phyloP scores from a whole-genome alignment of 1,284 basidiomycete genomes.

The Trichosporon ovoides region DNA sequence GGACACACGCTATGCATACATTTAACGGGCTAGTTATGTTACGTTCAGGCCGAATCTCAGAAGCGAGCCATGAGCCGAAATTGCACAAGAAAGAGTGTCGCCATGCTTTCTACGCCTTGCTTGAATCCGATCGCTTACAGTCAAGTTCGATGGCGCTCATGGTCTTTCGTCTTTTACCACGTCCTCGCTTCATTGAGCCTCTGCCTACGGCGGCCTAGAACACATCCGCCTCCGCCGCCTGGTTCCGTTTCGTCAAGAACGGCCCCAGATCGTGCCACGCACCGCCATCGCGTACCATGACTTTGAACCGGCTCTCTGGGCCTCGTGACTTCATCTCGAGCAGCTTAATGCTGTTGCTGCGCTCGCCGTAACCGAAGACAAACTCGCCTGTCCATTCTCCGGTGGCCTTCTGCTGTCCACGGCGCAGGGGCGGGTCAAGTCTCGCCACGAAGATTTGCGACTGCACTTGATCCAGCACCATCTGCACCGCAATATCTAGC shows the following conservation, averaged over 20 bases:
- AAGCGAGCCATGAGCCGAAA: too few relatives aligned
- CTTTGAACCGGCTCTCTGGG: conserved; percentile 27
- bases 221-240: conserved; percentile 13
- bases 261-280: conserved; percentile 32
- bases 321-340: conserved; percentile 22
- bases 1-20: conserved; percentile 8
- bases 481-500: conserved; percentile 36
- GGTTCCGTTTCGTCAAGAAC: conserved; percentile 23
- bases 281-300: conserved; percentile 34
- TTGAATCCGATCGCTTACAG: too few relatives aligned
- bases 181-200: neutral
- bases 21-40: too few relatives aligned
- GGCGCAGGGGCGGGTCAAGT: conserved; percentile 35
- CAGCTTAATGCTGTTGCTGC: conserved; percentile 32
- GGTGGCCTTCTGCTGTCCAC: conserved; percentile 36
- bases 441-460: conserved; percentile 34
- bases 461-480: conserved; percentile 25
- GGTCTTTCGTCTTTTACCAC: neutral
- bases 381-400: conserved; percentile 46
- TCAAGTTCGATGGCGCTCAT: neutral
- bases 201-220: neutral
- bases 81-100: too few relatives aligned
- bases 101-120: too few relatives aligned
- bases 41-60: too few relatives aligned
- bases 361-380: conserved; percentile 39